Base-by-base conservation (phyloP, 2,329 filamentous ascomycete species). In the Nigrospora osmanthi region DNA sequence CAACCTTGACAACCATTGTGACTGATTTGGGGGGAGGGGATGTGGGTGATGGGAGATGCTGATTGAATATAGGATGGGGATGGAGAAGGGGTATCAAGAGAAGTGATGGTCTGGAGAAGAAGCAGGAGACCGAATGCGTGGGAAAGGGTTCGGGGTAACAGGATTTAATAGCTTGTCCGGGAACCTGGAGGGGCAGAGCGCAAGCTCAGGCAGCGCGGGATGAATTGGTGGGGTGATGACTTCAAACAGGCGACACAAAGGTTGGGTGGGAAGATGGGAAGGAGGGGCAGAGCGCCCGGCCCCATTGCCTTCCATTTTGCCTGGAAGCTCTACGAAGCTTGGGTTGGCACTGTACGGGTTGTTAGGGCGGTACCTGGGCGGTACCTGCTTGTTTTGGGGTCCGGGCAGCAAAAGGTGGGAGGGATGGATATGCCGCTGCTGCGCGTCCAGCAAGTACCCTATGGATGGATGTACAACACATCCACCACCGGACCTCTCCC, bases 1-100 rank as follows among this genome's bases (percentile, higher is more conserved):
- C 89, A 69, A 91, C 87, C 81, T 91, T 78, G 66, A 74, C 66
- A 65, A 66, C 61, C 69, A 74, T 75, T 52, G 60, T 73, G 59
- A 55, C 59, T 58, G 50, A 28, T 44, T 47, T 31, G 36, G 48
- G 6, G n/a, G 17, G 19, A 35, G 48, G 6, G n/a, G 17, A 31
- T 28, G 28, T 42, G 11, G 23, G 15, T 28, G 14, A 16, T 15
- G 28, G 34, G 34, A n/a, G 15, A 16, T n/a, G 6, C 13, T 16
- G 15, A 35, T 35, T 35, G 15, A 14, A 14, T 35, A 10, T 11
- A 35, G 34, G 34, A 35, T 35, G 15, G 12, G 11, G 15, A n/a
- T 32, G 38, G 23, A 32, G 38, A 33, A 11, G n/a, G n/a, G 14
- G 14, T 16, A 30, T 34, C 17, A 33, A 40, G 30, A 34, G n/a